Percentiles rank a stretch among this genome's conserved stretches.
These are phyloP conservation scores for Nadsonia fulvescens DNA, from an alignment of 805 yeast species.

Conservation along the genomic window DNA sequence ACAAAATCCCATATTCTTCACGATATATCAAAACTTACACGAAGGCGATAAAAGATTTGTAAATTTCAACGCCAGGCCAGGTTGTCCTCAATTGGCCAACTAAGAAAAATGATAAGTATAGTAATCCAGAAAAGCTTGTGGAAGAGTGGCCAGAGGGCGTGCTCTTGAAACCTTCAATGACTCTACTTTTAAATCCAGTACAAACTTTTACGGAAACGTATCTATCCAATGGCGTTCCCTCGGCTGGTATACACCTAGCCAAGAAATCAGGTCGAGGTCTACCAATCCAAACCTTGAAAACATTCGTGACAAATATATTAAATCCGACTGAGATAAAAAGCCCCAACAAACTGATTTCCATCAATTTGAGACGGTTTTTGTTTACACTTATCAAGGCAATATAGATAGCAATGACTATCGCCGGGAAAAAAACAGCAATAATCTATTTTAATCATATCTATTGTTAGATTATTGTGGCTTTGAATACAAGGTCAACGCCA, in stretches of 20 bases:
- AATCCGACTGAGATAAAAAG: slow-evolving; percentile 39
- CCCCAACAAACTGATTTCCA: slow-evolving; percentile 52
- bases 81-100: slow-evolving; percentile 27
- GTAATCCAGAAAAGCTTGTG: slow-evolving; percentile 32
- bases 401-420: slow-evolving; percentile 10
- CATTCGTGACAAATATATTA: slow-evolving; percentile 49
- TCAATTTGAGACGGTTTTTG: slow-evolving; percentile 22
- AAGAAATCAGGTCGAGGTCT: slow-evolving; percentile 85
- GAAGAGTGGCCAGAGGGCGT: slow-evolving; percentile 44
- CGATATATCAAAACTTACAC: slow-evolving; percentile 7
- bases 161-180: slow-evolving; percentile 36
- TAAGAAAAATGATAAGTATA: slow-evolving; percentile 27
- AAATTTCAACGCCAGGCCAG: slow-evolving; percentile 15
- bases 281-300: slow-evolving; percentile 70
- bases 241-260: slow-evolving; percentile 60
- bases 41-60: slow-evolving; percentile 12
- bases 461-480: slow-evolving; percentile 31
- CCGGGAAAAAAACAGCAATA: slow-evolving; percentile 16
- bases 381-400: slow-evolving; percentile 15
- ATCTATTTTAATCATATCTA: slow-evolving; percentile 19
- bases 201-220: slow-evolving; percentile 19
- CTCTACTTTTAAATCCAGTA: slow-evolving; percentile 15
- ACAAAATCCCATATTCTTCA: too few relatives aligned
- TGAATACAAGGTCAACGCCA: too few relatives aligned
- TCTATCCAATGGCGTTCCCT: slow-evolving; percentile 30